Evolutionary conservation across 139 green algal genomes (phyloP).

Genomic region (Closterium sp.): DNA sequence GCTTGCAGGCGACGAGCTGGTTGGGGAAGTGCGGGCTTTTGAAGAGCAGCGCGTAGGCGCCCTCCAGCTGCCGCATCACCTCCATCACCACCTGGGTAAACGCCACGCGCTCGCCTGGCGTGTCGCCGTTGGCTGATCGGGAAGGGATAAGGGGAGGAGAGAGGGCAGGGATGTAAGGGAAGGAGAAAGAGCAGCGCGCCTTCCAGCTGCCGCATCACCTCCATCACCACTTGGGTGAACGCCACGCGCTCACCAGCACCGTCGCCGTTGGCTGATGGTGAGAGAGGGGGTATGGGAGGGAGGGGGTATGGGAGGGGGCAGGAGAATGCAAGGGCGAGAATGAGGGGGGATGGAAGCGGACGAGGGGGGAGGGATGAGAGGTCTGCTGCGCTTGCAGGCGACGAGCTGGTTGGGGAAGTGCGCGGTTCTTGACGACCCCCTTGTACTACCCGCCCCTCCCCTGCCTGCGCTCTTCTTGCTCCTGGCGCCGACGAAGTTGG

Average conservation of each 20-base stretch:
- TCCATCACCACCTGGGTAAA: constrained; percentile 89
- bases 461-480: too few species aligned
- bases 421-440: constrained; percentile 81
- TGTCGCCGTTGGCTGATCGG: too few species aligned
- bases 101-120: constrained; percentile 2
- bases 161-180: constrained; percentile 67
- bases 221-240: constrained; percentile 85
- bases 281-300: not conserved
- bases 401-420: constrained; percentile 96
- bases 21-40: constrained; percentile 92
- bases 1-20: constrained; percentile 94
- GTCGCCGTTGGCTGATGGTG: not conserved
- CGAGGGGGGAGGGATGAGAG: too few species aligned
- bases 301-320: not conserved
- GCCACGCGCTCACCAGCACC: not conserved
- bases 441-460: not conserved
- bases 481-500: too few species aligned
- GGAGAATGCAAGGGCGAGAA: too few species aligned
- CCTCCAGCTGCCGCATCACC: constrained; percentile 92
- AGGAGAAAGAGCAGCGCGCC: constrained; percentile 92
- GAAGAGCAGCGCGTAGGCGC: constrained; percentile 93
- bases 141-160: too few species aligned
- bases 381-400: constrained; percentile 86
- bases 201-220: constrained; percentile 92
- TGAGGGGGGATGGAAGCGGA: too few species aligned